Percentiles rank a stretch among this genome's conserved stretches.
phyloP scores from a whole-genome alignment of 257 asterid species.

The Solanum appendiculatum region DNA sequence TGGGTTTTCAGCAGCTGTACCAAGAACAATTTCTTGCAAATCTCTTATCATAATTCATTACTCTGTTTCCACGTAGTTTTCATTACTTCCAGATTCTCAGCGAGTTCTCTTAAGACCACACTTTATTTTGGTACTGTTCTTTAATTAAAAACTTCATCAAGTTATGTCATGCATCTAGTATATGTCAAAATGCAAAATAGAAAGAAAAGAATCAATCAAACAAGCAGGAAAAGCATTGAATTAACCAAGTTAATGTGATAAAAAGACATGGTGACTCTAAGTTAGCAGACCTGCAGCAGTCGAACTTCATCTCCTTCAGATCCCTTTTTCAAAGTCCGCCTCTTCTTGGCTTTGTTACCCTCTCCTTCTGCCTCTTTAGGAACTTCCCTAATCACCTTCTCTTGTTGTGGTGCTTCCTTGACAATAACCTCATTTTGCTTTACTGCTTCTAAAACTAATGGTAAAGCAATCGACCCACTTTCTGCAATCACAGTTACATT shows the following conservation, averaged over 20 bases:
- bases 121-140: background rate
- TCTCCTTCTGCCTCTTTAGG: slow-evolving; percentile 33
- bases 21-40: background rate
- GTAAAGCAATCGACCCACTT: slow-evolving; percentile 45
- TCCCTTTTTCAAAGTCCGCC: slow-evolving; percentile 53
- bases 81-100: background rate
- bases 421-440: slow-evolving; percentile 10
- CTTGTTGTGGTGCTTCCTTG: background rate
- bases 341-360: slow-evolving; percentile 25
- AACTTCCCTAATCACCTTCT: slow-evolving; percentile 57
- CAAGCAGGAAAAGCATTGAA: background rate
- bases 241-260: background rate
- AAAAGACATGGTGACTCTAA: background rate
- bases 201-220: background rate
- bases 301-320: slow-evolving; percentile 84
- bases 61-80: background rate
- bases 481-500: slow-evolving; percentile 42
- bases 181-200: background rate
- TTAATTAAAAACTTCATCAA: background rate
- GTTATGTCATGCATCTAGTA: background rate
- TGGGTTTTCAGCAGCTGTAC: background rate
- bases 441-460: slow-evolving; percentile 40
- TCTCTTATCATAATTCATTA: background rate
- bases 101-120: background rate
- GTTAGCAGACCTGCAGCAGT: slow-evolving; percentile 62